These are phyloP conservation scores for Amorphotheca resinae DNA, from an alignment of 495 filamentous ascomycete species.

Conservation along the genomic window DNA sequence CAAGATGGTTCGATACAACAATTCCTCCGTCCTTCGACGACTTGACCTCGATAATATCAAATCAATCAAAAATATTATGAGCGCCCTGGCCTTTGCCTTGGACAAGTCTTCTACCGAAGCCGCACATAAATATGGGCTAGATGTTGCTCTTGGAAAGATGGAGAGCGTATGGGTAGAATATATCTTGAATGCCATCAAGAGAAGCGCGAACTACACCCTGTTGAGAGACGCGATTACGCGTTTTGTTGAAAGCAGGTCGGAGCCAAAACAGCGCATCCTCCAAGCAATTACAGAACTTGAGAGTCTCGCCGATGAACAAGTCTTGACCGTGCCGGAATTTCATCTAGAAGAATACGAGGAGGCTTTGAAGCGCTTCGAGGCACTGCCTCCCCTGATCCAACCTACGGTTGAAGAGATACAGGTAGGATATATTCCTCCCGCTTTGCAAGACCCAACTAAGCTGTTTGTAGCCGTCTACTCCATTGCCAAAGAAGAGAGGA, in stretches of 20 bases:
- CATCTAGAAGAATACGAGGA: not conserved
- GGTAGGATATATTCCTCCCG: not conserved
- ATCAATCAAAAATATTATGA: not conserved
- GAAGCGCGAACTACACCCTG: not conserved
- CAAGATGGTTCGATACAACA: not conserved
- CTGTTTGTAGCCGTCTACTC: not conserved
- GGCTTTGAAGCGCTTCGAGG: not conserved
- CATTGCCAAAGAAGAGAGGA: not conserved
- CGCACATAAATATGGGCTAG: not conserved
- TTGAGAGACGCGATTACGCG: not conserved
- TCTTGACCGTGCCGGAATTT: not conserved
- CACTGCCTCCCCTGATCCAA: not conserved
- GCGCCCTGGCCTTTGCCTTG: not conserved
- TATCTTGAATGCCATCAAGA: not conserved
- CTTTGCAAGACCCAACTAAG: not conserved
- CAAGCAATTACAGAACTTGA: conserved; percentile 1
- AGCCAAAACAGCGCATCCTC: not conserved
- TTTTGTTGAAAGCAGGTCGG: not conserved
- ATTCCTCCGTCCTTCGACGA: not conserved
- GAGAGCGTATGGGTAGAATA: not conserved
- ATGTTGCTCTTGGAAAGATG: not conserved
- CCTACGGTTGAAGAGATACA: not conserved
- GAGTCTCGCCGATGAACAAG: conserved; percentile 1
- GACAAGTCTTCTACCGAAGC: not conserved
- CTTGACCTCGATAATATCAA: not conserved